Percentiles rank a stretch among this genome's conserved stretches.
Evolutionary conservation across 768 basidiomycete species (phyloP).

Genomic region (Rhodotorula graminis): DNA sequence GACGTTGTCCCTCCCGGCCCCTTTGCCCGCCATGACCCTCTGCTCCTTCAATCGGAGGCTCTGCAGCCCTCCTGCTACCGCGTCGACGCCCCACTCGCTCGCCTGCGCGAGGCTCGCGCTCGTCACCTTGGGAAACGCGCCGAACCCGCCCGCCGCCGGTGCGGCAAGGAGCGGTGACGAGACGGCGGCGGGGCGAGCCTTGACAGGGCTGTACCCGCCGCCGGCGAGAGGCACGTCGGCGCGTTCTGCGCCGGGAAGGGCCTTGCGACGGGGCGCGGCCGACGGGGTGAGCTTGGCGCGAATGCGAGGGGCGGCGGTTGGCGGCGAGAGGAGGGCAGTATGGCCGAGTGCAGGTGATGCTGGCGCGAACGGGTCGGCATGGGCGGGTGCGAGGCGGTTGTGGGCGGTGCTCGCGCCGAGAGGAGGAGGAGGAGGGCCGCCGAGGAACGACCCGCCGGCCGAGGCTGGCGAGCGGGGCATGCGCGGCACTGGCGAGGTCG

Average conservation of each 20-base stretch:
- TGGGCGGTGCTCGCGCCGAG: conserved; percentile 4
- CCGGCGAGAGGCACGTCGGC: conserved; percentile 33
- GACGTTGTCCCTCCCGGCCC: conserved; percentile 38
- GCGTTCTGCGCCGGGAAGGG: conserved; percentile 39
- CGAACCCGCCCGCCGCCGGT: not conserved
- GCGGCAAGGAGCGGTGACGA: not conserved
- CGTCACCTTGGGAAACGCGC: not conserved
- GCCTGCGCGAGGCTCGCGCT: not conserved
- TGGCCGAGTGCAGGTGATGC: not conserved
- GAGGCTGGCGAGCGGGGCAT: not conserved
- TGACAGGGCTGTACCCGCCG: conserved; percentile 3
- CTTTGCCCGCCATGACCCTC: not conserved
- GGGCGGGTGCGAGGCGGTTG: not conserved
- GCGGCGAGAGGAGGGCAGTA: not conserved
- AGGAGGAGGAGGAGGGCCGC: not conserved
- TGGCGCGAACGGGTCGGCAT: not conserved
- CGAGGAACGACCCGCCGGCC: not conserved
- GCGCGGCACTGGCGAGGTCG: not conserved
- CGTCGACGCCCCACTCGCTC: not conserved
- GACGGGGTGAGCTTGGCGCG: conserved; percentile 40
- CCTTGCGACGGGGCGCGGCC: conserved; percentile 34
- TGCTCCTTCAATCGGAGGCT: not conserved
- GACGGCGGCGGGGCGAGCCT: not conserved
- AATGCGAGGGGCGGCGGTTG: conserved; percentile 28
- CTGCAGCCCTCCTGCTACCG: not conserved